Base-by-base conservation (phyloP, 1,284 basidiomycete species). In the Ganoderma boninense region DNA sequence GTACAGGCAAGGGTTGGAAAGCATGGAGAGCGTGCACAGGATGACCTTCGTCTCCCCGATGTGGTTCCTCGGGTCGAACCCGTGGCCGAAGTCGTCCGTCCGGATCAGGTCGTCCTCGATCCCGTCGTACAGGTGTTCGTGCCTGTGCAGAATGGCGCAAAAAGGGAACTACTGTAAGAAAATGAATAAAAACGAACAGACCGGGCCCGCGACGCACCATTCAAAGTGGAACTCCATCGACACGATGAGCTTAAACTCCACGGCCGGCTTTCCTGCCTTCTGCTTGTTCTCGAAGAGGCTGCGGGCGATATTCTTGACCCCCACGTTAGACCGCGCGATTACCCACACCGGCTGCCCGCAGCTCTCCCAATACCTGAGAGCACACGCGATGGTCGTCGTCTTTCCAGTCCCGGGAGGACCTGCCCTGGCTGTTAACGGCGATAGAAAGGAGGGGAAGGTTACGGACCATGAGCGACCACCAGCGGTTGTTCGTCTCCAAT, bases 11-110 rank as follows among this genome's bases (percentile, higher is more conserved):
- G 73, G 59, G 69, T 83, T 87, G 0, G 90, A 90, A 4, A 94
- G 83, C 89, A 93, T 94, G 74, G 85, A 84, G 0, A 93, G 77
- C n/a, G 92, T 94, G 73, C 89, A 92, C 10, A 94, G 80, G 6
- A 94, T 84, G 0, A 93, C 86, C 74, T 81, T 80, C 60, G 80
- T 82, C 23, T 79, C 84, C 29, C 70, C 68, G 73, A 75, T 29
- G 20, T 49, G 0, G 44, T 74, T 67, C 16, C 62, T 67, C 3
- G 64, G 67, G 32, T 67, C 62, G 40, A 70, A 66, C 5, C 6
- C 65, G 14, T 46, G 20, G 1, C 42, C 40, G 43, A 91, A 88
- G 0, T 75, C 70, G 64, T 88, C 83, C 2, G 90, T 89, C 23
- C 82, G 79, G 64, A 94, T 88, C 26, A 92, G 73, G 57, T 85